Conservation (phyloP, 495 filamentous ascomycete species). For the Chaetomium cochliodes region DNA sequence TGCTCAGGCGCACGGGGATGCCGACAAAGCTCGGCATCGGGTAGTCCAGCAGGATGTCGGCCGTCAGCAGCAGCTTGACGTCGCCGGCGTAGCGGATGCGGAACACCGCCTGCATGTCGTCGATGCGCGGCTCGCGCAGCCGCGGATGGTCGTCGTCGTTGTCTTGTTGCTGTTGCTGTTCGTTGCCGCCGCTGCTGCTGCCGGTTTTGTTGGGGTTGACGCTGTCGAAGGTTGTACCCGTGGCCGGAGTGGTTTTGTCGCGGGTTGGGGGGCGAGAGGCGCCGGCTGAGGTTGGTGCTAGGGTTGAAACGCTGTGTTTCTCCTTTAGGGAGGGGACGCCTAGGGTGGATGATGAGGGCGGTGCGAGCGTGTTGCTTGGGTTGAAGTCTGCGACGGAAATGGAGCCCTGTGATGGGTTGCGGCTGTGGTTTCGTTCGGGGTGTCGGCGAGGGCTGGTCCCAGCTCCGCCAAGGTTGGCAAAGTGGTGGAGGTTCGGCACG, state of each 20-base stretch:
- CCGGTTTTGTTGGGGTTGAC: neutral
- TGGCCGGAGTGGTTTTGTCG: conserved; percentile 30
- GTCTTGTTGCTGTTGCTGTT: conserved; percentile 27
- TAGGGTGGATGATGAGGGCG: conserved; percentile 15
- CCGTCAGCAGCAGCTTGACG: conserved; percentile 80
- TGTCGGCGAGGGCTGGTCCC: conserved; percentile 15
- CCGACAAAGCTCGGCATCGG: conserved; percentile 96
- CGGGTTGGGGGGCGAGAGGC: conserved; percentile 52
- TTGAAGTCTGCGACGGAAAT: conserved; percentile 44
- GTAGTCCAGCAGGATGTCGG: conserved; percentile 94
- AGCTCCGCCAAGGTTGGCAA: conserved; percentile 12
- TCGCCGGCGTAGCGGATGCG: conserved; percentile 85
- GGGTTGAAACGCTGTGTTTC: conserved; percentile 55
- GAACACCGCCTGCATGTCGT: conserved; percentile 86
- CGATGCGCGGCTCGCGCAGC: conserved; percentile 52
- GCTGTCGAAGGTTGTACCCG: conserved; percentile 24
- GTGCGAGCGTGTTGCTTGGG: conserved; percentile 13
- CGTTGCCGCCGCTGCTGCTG: neutral
- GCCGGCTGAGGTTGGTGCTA: conserved; percentile 47
- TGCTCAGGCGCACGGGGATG: conserved; percentile 84
- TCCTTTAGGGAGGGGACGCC: conserved; percentile 38
- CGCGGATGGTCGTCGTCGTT: conserved; percentile 28
- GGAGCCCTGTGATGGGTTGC: conserved; percentile 46
- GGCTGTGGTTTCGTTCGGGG: conserved; percentile 35
- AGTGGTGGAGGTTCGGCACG: conserved; percentile 31